Conservation (phyloP, 805 yeast genomes). For the Saccharomyces kudriavzevii region DNA sequence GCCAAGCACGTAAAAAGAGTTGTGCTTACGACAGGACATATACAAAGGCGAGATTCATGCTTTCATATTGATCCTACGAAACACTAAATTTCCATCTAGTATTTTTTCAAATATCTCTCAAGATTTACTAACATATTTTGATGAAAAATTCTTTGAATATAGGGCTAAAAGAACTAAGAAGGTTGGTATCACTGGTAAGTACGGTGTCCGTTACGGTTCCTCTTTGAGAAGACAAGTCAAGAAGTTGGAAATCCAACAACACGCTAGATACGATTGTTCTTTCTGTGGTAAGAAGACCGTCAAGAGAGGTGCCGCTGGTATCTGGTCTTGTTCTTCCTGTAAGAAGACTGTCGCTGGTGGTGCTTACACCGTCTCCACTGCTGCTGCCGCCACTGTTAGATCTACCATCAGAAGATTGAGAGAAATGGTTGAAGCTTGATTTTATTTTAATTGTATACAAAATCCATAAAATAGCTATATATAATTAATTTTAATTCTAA, state of each 20-base stretch:
- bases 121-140: neutral
- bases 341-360: constrained; percentile 96
- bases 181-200: constrained; percentile 99
- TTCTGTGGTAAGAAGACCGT: constrained; percentile 98
- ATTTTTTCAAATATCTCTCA: neutral
- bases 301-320: constrained; percentile 92
- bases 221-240: constrained; percentile 98
- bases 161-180: constrained; percentile 99
- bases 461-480: neutral
- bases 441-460: neutral
- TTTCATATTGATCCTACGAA: neutral
- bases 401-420: constrained; percentile 99
- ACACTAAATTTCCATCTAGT: neutral
- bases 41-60: neutral
- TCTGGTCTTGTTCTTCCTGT: constrained; percentile 94
- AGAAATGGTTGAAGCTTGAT: constrained; percentile 96
- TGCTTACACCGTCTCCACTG: constrained; percentile 96
- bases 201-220: constrained; percentile 99
- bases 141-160: constrained; percentile 4
- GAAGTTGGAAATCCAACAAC: constrained; percentile 96
- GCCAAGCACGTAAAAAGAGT: neutral
- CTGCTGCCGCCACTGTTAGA: constrained; percentile 99
- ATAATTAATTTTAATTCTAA: neutral
- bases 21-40: neutral
- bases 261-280: constrained; percentile 93